phyloP scores from a whole-genome alignment of 768 basidiomycete species.

The Panaeolus cyanescens region DNA sequence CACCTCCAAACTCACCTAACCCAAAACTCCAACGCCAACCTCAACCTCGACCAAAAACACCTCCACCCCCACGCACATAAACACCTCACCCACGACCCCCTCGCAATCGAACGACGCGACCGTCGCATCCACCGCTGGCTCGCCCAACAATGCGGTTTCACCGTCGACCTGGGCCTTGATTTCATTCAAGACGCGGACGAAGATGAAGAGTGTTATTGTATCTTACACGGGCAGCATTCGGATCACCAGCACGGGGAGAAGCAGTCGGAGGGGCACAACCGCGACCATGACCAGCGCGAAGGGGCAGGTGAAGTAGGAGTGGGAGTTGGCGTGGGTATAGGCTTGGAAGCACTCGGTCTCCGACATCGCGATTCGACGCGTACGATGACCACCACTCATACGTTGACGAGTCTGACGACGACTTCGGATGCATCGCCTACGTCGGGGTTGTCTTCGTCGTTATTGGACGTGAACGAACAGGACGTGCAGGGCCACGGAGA shows the following conservation, averaged over 20 bases:
- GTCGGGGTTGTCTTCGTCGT: background rate
- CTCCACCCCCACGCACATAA: too few species aligned
- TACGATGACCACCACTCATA: background rate
- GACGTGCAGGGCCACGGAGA: background rate
- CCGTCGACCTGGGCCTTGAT: background rate
- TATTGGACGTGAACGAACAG: background rate
- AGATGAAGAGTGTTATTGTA: too few species aligned
- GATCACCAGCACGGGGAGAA: too few species aligned
- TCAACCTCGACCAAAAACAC: too few species aligned
- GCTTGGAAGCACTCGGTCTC: background rate
- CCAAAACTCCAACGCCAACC: too few species aligned
- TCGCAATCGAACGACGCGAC: background rate
- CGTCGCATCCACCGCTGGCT: slow-evolving; percentile 9
- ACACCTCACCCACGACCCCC: too few species aligned
- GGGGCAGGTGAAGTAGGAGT: too few species aligned
- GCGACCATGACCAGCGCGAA: too few species aligned
- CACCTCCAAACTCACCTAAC: too few species aligned
- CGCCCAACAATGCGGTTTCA: slow-evolving; percentile 5
- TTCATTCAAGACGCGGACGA: background rate
- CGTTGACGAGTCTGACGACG: background rate
- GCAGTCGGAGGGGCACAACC: too few species aligned
- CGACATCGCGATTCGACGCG: background rate
- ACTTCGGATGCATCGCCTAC: background rate
- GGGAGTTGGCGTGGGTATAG: too few species aligned
- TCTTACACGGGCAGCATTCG: too few species aligned